Base-by-base conservation (phyloP, 2,329 filamentous ascomycete genomes). In the Rugonectria rugulosa region DNA sequence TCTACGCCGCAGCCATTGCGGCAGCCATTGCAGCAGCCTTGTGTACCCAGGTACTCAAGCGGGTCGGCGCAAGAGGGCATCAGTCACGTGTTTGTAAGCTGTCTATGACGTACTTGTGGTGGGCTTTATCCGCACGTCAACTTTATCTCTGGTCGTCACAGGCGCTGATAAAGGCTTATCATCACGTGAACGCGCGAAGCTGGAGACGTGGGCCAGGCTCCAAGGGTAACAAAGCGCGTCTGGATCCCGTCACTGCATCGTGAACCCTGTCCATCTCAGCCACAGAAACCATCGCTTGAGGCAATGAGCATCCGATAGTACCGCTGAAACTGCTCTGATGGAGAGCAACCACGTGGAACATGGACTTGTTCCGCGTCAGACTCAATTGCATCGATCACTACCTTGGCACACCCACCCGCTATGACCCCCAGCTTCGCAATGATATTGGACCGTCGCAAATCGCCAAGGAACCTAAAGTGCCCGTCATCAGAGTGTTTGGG, bases 321-420 rank as follows among this genome's bases (percentile, higher is more conserved):
- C 6, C 4, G 17, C n/a, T 40, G 41, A 60, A 32, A 11, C 20
- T 8, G 20, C 23, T 49, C 60, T 53, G 31, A 68, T 68, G 65
- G 65, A 61, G 51, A n/a, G 14, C 9, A 46, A 21, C 15, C 20
- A 11, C 38, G 48, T 47, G 51, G 60, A 72, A 60, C 27, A 76
- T 76, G 73, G 88, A 92, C 68, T 80, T 85, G 65, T 98, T 99
- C 77, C 89, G 91, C 66, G 87, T 99, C 71, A 90, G 93, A 67
- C 80, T 99, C 70, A 97, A 99, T 73, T 97, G 92, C 78, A 88
- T 99, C 77, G 95, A 99, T 75, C 88, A 95, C 73, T 99, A 98
- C 73, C 92, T 97, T 76, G 85, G 88, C 34, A 81, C 81, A 10
- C 90, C 92, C 15, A 90, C 92, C 45, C 82, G 83, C 63, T 88